Evolutionary conservation across 495 filamentous ascomycete genomes (phyloP).

Genomic region (Pseudomonodictys pantanalensis): DNA sequence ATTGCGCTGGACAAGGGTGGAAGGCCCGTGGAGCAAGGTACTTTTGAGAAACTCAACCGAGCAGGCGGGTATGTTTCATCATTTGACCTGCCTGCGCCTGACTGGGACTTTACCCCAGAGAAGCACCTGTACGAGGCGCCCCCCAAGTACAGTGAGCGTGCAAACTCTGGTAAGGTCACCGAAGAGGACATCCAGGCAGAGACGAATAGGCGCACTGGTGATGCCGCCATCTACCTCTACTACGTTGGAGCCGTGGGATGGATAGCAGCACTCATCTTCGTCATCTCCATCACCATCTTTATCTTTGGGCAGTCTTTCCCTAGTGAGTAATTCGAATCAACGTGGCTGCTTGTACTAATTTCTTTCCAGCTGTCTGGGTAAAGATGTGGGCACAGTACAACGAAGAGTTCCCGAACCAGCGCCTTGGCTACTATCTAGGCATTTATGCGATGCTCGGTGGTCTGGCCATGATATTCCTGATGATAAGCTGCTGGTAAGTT

Average conservation of each 20-base stretch:
- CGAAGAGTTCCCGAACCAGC: constrained; percentile 31
- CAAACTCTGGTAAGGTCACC: constrained; percentile 7
- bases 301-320: constrained; percentile 31
- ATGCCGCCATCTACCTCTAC: constrained; percentile 34
- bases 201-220: constrained; percentile 34
- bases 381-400: constrained; percentile 55
- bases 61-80: constrained; percentile 37
- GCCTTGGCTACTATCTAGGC: constrained; percentile 52
- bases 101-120: constrained; percentile 18
- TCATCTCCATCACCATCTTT: constrained; percentile 37
- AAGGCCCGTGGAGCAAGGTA: constrained; percentile 46
- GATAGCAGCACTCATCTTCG: constrained; percentile 32
- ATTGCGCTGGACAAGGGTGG: constrained; percentile 45
- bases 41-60: constrained; percentile 39
- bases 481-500: constrained; percentile 49
- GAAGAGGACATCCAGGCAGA: constrained; percentile 28
- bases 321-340: constrained; percentile 12
- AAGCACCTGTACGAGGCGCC: constrained; percentile 27
- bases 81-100: constrained; percentile 24
- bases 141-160: constrained; percentile 24
- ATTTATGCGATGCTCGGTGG: constrained; percentile 55
- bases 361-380: constrained; percentile 49
- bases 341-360: background rate
- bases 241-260: constrained; percentile 32
- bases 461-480: constrained; percentile 44